These are phyloP conservation scores for Ceratobasidium sp. DNA, from an alignment of 1,284 basidiomycete genomes.

Conservation along the genomic window DNA sequence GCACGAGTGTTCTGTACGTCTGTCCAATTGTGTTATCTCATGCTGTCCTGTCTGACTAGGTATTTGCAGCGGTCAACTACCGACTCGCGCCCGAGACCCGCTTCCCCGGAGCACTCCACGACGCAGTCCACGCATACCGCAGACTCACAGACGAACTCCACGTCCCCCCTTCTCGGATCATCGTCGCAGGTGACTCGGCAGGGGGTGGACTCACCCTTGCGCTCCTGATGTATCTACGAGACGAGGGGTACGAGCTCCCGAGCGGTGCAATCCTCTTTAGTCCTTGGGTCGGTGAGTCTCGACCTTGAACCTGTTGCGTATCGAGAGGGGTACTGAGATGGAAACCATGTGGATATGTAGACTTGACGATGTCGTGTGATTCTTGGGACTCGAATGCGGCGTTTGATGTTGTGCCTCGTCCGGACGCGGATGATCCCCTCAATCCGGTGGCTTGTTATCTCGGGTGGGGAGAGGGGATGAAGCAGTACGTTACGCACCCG, in stretches of 20 bases:
- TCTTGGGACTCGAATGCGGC: constrained; percentile 95
- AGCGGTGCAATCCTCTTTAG: constrained; percentile 88
- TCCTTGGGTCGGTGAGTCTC: constrained; percentile 88
- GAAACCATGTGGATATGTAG: constrained; percentile 60
- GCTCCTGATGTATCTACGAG: constrained; percentile 90
- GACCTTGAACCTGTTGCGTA: neutral
- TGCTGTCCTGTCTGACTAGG: constrained; percentile 45
- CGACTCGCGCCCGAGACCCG: constrained; percentile 93
- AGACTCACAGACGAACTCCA: constrained; percentile 89
- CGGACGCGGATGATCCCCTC: constrained; percentile 84
- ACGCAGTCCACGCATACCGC: constrained; percentile 89
- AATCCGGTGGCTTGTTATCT: constrained; percentile 95
- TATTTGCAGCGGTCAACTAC: constrained; percentile 86
- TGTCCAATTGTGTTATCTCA: constrained; percentile 22
- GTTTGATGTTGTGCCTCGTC: constrained; percentile 83
- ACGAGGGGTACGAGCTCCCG: constrained; percentile 84
- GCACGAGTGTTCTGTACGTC: constrained; percentile 91
- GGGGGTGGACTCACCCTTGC: constrained; percentile 91
- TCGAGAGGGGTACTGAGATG: neutral
- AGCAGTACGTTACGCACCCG: constrained; percentile 90
- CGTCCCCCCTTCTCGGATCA: constrained; percentile 90
- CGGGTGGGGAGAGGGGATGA: constrained; percentile 77
- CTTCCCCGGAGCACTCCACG: constrained; percentile 95
- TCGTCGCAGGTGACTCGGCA: constrained; percentile 92
- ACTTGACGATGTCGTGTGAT: constrained; percentile 95